Base-by-base conservation (phyloP, 2,329 filamentous ascomycete species). In the Microdochium trichocladiopsis region DNA sequence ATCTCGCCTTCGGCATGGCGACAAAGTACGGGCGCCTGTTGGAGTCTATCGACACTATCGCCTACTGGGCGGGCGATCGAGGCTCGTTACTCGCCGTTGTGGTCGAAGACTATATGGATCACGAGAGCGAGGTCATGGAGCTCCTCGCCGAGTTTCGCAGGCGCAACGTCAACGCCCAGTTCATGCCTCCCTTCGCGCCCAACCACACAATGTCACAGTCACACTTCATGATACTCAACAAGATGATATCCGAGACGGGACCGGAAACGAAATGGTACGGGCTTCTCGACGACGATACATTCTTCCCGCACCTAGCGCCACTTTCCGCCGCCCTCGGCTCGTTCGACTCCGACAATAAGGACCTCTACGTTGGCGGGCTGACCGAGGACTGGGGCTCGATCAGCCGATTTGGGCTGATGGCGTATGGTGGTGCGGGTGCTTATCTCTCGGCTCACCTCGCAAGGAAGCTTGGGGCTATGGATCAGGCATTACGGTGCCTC, bases 271-370 rank as follows among this genome's bases (percentile, higher is more conserved):
- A 70, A 28, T 85, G 82, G 81, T 72, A 75, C 14, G 76, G 73
- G 47, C 69, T 84, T 49, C 73, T 84, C 36, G 81, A 85, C 60
- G 82, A 85, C 59, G 82, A 85, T 58, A 85, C 82, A 1, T 84
- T 85, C 63, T 84, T 84, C 62, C 74, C 77, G 2, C 79, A 76
- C 2, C 72, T 84, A 47, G 63, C 74, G 50, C 70, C 71, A 1
- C 67, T 85, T 14, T 68, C 74, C 21, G 63, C 72, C n/a, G 69
- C 73, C 4, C 70, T 84, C 2, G 60, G 59, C 31, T 61, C 66
- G 36, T 72, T 79, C 56, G 74, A 84, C 59, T 69, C 77, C 58
- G 41, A 45, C 5, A 72, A 68, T 2, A 61, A 70, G 21, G 70
- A 77, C 2, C 61, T 70, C 31, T 85, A 83, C 63, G 68, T 84